These are phyloP conservation scores for Solanum dulcamara DNA, from an alignment of 257 asterid species.

Conservation along the genomic window DNA sequence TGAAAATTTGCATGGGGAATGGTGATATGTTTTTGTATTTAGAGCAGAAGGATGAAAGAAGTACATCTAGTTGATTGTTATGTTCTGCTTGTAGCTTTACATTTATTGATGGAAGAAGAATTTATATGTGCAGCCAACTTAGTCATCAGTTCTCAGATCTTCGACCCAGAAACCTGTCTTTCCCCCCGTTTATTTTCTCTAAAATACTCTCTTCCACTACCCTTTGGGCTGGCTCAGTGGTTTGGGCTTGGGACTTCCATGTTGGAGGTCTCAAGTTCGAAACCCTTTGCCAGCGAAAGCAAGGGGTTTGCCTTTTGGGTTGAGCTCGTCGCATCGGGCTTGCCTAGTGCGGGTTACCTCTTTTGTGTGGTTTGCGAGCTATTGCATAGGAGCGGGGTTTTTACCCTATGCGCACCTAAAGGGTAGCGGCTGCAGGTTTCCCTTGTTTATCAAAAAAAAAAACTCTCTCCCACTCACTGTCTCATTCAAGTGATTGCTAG, in stretches of 20 bases:
- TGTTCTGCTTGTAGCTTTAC: neutral
- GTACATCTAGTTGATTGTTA: neutral
- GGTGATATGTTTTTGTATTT: neutral
- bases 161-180: neutral
- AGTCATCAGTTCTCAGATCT: neutral
- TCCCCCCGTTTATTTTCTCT: neutral
- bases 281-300: too few relatives aligned
- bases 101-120: neutral
- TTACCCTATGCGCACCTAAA: too few relatives aligned
- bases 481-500: neutral
- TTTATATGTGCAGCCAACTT: neutral
- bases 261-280: too few relatives aligned
- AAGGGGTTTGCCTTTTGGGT: too few relatives aligned
- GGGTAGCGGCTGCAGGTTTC: too few relatives aligned
- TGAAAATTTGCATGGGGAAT: neutral
- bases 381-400: too few relatives aligned
- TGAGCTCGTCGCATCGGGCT: too few relatives aligned
- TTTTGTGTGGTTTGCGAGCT: too few relatives aligned
- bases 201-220: neutral
- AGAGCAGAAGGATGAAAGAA: neutral
- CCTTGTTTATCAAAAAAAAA: too few relatives aligned
- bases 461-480: neutral
- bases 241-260: too few relatives aligned
- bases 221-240: too few relatives aligned
- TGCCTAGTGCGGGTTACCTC: too few relatives aligned